These are phyloP conservation scores for Talaromyces adpressus DNA, from an alignment of 495 filamentous ascomycete species.

Conservation along the genomic window DNA sequence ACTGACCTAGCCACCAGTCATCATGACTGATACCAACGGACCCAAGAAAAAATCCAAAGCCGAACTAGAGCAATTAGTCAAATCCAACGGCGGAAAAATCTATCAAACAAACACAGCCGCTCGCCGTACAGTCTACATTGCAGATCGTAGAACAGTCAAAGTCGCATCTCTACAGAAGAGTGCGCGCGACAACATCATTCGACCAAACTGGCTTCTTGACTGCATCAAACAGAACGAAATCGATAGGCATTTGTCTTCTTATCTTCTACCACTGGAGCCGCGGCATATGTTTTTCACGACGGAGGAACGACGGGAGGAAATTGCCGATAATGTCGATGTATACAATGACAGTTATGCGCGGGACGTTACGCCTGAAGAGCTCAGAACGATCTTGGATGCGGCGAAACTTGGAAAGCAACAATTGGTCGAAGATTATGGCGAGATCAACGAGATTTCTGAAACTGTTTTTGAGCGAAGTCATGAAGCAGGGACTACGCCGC, in stretches of 20 bases:
- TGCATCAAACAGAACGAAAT: constrained; percentile 61
- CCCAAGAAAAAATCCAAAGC: constrained; percentile 66
- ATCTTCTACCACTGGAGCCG: constrained; percentile 64
- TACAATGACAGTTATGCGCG: constrained; percentile 81
- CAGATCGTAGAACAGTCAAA: constrained; percentile 79
- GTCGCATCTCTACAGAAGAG: constrained; percentile 74
- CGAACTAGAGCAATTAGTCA: constrained; percentile 80
- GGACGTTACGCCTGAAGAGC: constrained; percentile 58
- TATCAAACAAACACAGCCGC: constrained; percentile 62
- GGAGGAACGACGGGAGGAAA: constrained; percentile 33
- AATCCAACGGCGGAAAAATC: constrained; percentile 78
- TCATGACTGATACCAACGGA: constrained; percentile 53
- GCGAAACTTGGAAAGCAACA: constrained; percentile 22
- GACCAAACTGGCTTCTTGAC: constrained; percentile 79
- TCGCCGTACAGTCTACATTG: constrained; percentile 60
- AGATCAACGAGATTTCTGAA: not conserved
- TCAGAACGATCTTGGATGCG: constrained; percentile 46
- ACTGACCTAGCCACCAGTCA: constrained; percentile 30
- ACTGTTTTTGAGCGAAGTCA: constrained; percentile 2
- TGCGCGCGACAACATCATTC: constrained; percentile 61
- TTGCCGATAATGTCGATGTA: constrained; percentile 55
- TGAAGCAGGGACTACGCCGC: constrained; percentile 14
- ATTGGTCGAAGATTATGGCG: constrained; percentile 4
- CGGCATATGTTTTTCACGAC: constrained; percentile 54
- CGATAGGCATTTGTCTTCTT: constrained; percentile 48